These are phyloP conservation scores for Aspergillus kassunensis DNA, from an alignment of 495 filamentous ascomycete species.

Conservation along the genomic window DNA sequence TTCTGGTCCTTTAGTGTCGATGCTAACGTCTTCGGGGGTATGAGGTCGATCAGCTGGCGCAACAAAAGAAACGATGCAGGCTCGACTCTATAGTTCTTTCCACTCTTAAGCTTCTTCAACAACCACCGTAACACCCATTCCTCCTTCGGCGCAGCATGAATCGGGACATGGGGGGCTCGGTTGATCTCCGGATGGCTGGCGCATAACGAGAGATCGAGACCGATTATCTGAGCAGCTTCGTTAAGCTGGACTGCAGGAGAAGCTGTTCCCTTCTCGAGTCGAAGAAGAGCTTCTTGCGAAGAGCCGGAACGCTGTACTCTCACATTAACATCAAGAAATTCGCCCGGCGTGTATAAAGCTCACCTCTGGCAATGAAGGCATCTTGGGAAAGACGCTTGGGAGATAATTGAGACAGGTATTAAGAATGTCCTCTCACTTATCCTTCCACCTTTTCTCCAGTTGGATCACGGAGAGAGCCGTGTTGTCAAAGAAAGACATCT, in stretches of 20 bases:
- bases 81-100: constrained; percentile 41
- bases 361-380: constrained; percentile 43
- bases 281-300: constrained; percentile 49
- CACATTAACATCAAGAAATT: constrained; percentile 2
- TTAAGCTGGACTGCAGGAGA: constrained; percentile 38
- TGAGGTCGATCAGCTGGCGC: constrained; percentile 41
- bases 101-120: constrained; percentile 53
- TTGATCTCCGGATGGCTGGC: constrained; percentile 33
- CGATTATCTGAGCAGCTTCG: constrained; percentile 47
- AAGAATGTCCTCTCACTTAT: constrained; percentile 1
- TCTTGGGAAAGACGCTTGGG: constrained; percentile 24
- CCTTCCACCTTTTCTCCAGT: not conserved
- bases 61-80: constrained; percentile 48
- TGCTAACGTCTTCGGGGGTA: constrained; percentile 44
- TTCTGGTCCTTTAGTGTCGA: constrained; percentile 47
- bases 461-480: not conserved
- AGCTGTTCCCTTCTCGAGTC: constrained; percentile 47
- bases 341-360: constrained; percentile 13
- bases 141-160: constrained; percentile 44
- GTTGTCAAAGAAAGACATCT: not conserved
- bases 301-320: constrained; percentile 35
- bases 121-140: constrained; percentile 69
- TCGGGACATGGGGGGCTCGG: constrained; percentile 23
- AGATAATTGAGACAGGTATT: not conserved
- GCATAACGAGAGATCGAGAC: constrained; percentile 38